Conservation (phyloP, 2,329 filamentous ascomycete species). For the Trichoderma lentiforme region DNA sequence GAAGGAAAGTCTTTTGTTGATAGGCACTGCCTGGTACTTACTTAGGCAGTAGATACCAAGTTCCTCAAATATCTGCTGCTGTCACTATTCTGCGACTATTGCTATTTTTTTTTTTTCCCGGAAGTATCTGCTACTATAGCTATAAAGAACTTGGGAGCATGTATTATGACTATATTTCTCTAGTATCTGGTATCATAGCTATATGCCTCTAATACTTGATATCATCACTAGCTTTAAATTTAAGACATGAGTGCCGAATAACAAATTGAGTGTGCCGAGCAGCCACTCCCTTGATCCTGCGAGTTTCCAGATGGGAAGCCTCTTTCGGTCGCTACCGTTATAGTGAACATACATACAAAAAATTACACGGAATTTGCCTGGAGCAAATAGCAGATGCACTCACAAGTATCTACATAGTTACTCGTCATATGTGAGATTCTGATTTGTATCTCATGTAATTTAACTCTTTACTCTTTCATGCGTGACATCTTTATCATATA, state of each 20-base stretch:
- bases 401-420: background rate
- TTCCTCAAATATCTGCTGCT: background rate
- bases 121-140: background rate
- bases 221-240: background rate
- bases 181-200: too few relatives aligned
- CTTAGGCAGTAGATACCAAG: background rate
- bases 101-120: background rate
- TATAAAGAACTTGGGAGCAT: too few relatives aligned
- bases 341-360: background rate
- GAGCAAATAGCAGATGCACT: background rate
- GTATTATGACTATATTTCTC: too few relatives aligned
- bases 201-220: too few relatives aligned
- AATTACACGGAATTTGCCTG: background rate
- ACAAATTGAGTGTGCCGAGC: background rate
- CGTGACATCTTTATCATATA: slow-evolving; percentile 18
- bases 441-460: slow-evolving; percentile 6
- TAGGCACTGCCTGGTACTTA: background rate
- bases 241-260: background rate
- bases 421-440: background rate
- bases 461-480: slow-evolving; percentile 16
- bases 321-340: background rate
- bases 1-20: background rate
- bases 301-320: background rate
- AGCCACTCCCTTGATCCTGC: background rate
- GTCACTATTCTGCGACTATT: background rate